Conservation (phyloP, 2,329 filamentous ascomycete species). For the Aspergillus flavus region DNA sequence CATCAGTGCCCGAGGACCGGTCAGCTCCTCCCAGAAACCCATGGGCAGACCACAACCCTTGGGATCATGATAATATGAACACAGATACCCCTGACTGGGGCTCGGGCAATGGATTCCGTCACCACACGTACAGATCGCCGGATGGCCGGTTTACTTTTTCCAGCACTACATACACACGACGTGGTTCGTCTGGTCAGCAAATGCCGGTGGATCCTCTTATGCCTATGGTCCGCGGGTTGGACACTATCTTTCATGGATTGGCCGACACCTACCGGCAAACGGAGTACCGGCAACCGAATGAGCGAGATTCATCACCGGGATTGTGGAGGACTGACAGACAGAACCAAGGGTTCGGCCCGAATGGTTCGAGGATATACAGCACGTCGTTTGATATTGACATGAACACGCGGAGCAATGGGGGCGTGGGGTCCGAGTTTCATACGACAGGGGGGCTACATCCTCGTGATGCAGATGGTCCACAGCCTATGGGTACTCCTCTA, state of each 20-base stretch:
- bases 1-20: constrained; percentile 23
- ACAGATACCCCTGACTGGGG: constrained; percentile 21
- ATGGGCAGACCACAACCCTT: constrained; percentile 51
- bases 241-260: constrained; percentile 51
- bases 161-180: constrained; percentile 37
- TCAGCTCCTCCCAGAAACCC: constrained; percentile 31
- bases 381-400: constrained; percentile 9
- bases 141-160: constrained; percentile 48
- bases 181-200: constrained; percentile 18
- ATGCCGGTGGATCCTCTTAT: constrained; percentile 31
- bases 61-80: constrained; percentile 47
- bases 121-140: constrained; percentile 47
- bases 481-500: constrained; percentile 49
- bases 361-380: not conserved
- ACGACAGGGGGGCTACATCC: constrained; percentile 46
- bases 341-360: not conserved
- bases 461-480: constrained; percentile 55
- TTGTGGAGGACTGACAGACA: not conserved
- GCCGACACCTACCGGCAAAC: constrained; percentile 36
- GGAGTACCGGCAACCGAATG: constrained; percentile 3
- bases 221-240: constrained; percentile 40
- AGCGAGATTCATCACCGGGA: not conserved
- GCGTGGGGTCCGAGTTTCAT: constrained; percentile 14
- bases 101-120: constrained; percentile 29
- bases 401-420: constrained; percentile 8